Conservation (phyloP, 345 rosid genomes). For the Eucalyptus curtisii region DNA sequence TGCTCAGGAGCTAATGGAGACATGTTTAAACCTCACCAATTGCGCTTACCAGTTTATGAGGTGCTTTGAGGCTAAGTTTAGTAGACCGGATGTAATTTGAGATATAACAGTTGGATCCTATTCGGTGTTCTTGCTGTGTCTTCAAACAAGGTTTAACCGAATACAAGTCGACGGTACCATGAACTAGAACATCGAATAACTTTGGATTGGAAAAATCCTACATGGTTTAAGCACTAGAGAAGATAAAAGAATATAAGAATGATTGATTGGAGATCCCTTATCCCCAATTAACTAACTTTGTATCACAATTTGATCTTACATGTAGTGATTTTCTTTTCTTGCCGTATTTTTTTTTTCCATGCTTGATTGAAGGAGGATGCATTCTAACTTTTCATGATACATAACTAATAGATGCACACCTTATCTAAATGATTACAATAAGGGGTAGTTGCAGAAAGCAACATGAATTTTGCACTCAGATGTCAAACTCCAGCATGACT, state of each 20-base stretch:
- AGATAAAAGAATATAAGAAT: neutral
- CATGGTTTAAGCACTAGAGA: neutral
- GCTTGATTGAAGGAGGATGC: neutral
- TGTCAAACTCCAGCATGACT: neutral
- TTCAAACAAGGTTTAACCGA: neutral
- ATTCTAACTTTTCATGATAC: neutral
- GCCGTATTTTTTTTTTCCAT: neutral
- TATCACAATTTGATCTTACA: neutral
- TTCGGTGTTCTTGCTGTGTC: neutral
- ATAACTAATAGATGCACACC: neutral
- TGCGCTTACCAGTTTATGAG: neutral
- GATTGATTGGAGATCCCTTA: neutral
- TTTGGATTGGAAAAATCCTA: neutral
- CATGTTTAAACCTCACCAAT: neutral
- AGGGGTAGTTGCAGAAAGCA: neutral
- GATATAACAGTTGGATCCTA: neutral
- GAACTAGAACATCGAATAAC: neutral
- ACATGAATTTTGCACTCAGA: neutral
- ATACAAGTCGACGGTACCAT: neutral
- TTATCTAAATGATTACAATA: neutral
- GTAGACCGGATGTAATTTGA: neutral
- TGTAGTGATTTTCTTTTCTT: neutral
- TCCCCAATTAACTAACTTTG: neutral
- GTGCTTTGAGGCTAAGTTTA: neutral
- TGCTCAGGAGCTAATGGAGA: neutral